A percentile compares a stretch with the other conserved stretches of the same genome.
These are phyloP conservation scores for Achaetomium macrosporum DNA, from an alignment of 2,329 filamentous ascomycete species.

Conservation along the genomic window DNA sequence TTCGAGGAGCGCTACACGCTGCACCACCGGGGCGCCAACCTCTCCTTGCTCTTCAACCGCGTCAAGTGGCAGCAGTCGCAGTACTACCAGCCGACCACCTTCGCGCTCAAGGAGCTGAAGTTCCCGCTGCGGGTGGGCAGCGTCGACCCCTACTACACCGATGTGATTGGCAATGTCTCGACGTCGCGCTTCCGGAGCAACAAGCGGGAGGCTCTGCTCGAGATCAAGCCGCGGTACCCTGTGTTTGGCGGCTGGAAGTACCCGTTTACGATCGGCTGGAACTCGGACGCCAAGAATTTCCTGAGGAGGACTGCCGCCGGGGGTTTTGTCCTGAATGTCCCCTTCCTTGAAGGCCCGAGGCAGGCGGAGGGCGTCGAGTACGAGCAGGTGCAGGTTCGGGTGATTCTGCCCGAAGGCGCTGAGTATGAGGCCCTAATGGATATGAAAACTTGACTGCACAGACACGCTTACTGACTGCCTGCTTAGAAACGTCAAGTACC, in stretches of 20 bases:
- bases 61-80: constrained; percentile 67
- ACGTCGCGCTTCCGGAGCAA: constrained; percentile 81
- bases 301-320: constrained; percentile 61
- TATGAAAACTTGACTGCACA: too few species aligned
- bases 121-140: constrained; percentile 76
- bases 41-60: constrained; percentile 66
- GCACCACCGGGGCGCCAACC: constrained; percentile 76
- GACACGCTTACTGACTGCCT: constrained; percentile 39
- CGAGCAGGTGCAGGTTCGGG: constrained; percentile 68
- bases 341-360: constrained; percentile 89
- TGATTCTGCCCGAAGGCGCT: constrained; percentile 88
- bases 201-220: constrained; percentile 72
- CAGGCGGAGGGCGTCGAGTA: constrained; percentile 82
- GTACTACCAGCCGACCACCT: constrained; percentile 71
- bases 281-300: constrained; percentile 73
- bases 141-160: constrained; percentile 85
- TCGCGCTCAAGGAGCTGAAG: constrained; percentile 74
- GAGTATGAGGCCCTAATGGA: constrained; percentile 61
- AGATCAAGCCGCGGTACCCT: constrained; percentile 92
- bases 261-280: constrained; percentile 95
- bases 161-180: constrained; percentile 94
- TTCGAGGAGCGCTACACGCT: constrained; percentile 92
- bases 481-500: constrained; percentile 70
- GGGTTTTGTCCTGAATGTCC: constrained; percentile 80
- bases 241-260: constrained; percentile 98